Base-by-base conservation (phyloP, 2,329 filamentous ascomycete species). In the Diaporthe vexans region DNA sequence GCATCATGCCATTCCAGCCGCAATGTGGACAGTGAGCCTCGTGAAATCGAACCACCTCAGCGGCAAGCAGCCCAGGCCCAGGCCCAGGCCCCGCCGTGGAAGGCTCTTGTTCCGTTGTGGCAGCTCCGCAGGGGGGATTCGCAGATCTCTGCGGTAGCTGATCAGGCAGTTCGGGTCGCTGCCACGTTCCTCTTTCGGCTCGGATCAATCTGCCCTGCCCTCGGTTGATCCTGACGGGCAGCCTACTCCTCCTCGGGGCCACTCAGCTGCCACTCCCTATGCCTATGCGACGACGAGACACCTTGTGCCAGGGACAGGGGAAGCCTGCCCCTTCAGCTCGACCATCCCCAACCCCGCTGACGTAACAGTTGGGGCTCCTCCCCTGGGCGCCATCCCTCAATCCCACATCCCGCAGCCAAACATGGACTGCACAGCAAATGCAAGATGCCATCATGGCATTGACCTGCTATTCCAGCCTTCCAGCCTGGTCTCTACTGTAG, bases 11-110 rank as follows among this genome's bases (percentile, higher is more conserved):
- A 72, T 72, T 35, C 57, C 29, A 54, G 70, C 70, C 57, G 58
- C 57, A 72, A 24, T 63, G 69, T 72, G 69, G 69, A 67, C 46
- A 67, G 46, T 67, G 63, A 67, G 63, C 46, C 46, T 68, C 57
- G 48, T 33, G 59, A 54, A 63, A 75, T 75, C 74, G 74, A 75
- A 75, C 72, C 59, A 75, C 71, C 43, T 33, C 46, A 40, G 46
- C 59, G 59, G 51, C 51, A 52, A 19, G 40, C 40, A 43, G 40
- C 40, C 58, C 74, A 43, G 29, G n/a, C n/a, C n/a, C n/a, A n/a
- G 71, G 51, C 65, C 65, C 29, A 65, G 29, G 61, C 43, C 61
- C 61, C 61, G 61, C 29, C 29, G 29, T 29, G 29, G 29, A 29
- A 29, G 29, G 29, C 29, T 29, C 29, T 29, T 29, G 29, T 29